Evolutionary conservation across 1,284 basidiomycete species (phyloP), one percentile per base, ranked within the genome.

Genomic region (Cutaneotrichosporon sp.): DNA sequence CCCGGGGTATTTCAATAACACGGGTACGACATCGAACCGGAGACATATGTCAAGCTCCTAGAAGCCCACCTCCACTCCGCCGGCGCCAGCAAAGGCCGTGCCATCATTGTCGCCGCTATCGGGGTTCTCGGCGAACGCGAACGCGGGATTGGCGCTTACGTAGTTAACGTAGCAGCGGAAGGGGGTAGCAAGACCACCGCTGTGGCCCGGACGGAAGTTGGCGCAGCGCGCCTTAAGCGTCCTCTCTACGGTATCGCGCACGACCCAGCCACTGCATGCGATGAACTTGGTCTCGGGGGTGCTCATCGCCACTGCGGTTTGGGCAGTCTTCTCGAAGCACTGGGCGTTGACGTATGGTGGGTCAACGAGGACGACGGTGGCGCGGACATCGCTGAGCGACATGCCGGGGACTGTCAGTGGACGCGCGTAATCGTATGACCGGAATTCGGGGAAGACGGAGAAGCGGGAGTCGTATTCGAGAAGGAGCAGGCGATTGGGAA

Each of bases 401-500:
- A 55, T 22, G 9, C 27, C 33, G 8, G 22, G 29, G 9, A 56
- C 42, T n/a, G 27, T 27, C 20, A 49, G 50, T 4, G 54, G 54
- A 16, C 34, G 34, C 16, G n/a, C 27, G 43, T 46, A 52, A 37
- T 56, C 54, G 50, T 56, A 56, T 8, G 20, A 9, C 17, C 17
- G 35, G 42, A 52, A 56, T 46, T 56, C 54, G 42, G 49, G 27
- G 46, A 52, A 56, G 16, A 56, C 46, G 31, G 45, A 29, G 24
- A 56, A 56, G n/a, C 54, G 54, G 7, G 35, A 9, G 54, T 56
- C 54, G 10, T 41, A 46, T 42, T 56, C 54, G 29, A 56, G 50
- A 8, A 56, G 46, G 5, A 56, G 19, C 14, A 56, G 54, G n/a
- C 31, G 43, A 47, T 52, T 56, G 16, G 46, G 31, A 11, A 56